Evolutionary conservation across 192 early-diverging fungal species (phyloP).

Genomic region (Entrophospora sp.): DNA sequence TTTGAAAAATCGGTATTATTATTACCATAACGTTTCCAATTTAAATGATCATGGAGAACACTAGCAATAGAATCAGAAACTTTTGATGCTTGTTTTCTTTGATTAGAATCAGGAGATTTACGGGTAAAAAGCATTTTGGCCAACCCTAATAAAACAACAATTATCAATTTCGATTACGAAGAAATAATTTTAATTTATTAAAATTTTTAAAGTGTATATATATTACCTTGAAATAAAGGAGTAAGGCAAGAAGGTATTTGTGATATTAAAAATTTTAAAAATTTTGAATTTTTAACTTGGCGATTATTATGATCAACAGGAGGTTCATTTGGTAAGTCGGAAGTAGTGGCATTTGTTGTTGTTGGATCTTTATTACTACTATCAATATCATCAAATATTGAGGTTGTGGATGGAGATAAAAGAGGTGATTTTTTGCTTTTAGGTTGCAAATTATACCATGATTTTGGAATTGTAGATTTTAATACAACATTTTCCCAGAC

Average conservation of each 20-base stretch:
- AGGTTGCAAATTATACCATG: slow-evolving; percentile 54
- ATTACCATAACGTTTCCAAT: slow-evolving; percentile 34
- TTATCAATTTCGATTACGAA: neutral
- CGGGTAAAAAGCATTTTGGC: slow-evolving; percentile 52
- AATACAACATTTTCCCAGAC: slow-evolving; percentile 56
- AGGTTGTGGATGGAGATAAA: neutral
- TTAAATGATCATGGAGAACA: slow-evolving; percentile 44
- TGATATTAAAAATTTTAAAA: slow-evolving; percentile 53
- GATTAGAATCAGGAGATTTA: slow-evolving; percentile 36
- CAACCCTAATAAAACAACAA: too few species aligned
- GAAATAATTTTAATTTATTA: neutral
- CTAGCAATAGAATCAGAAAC: slow-evolving; percentile 51
- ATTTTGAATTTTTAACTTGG: slow-evolving; percentile 58
- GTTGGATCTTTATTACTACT: slow-evolving; percentile 25
- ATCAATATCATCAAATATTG: slow-evolving; percentile 22
- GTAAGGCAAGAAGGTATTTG: slow-evolving; percentile 57
- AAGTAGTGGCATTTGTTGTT: slow-evolving; percentile 17
- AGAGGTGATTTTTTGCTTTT: slow-evolving; percentile 29
- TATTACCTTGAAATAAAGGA: slow-evolving; percentile 58
- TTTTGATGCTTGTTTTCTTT: slow-evolving; percentile 44
- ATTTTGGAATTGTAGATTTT: slow-evolving; percentile 47
- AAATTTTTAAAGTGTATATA: neutral
- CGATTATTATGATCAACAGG: slow-evolving; percentile 41
- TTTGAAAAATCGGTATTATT: neutral
- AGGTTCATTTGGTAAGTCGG: slow-evolving; percentile 19